These are phyloP conservation scores for Trichaptum fuscoviolaceum DNA, from an alignment of 768 basidiomycete species.

Conservation along the genomic window DNA sequence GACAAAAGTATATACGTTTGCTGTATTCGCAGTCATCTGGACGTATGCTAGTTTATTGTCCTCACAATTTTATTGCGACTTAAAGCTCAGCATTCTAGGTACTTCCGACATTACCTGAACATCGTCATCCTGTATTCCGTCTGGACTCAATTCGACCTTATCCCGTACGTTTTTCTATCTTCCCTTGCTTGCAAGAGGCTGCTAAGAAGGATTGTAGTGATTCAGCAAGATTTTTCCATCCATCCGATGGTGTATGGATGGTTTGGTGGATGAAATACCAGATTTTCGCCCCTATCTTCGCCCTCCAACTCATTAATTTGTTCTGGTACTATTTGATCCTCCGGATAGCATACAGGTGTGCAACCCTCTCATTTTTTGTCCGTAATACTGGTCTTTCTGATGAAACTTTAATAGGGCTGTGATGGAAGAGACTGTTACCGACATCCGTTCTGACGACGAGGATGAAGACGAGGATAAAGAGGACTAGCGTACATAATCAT, in stretches of 20 bases:
- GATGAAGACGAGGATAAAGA: conserved; percentile 33
- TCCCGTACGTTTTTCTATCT: conserved; percentile 53
- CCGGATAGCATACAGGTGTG: conserved; percentile 70
- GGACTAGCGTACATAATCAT: conserved; percentile 21
- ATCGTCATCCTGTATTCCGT: conserved; percentile 83
- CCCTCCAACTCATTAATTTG: conserved; percentile 79
- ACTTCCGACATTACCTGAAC: conserved; percentile 92
- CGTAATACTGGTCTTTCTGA: conserved; percentile 12
- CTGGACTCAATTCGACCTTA: conserved; percentile 67
- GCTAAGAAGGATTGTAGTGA: conserved; percentile 33
- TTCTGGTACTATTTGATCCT: conserved; percentile 92
- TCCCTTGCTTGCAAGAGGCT: not conserved
- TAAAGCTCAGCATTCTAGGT: conserved; percentile 39
- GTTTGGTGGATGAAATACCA: conserved; percentile 77
- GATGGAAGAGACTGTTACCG: conserved; percentile 40
- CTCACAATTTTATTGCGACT: not conserved
- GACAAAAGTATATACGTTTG: conserved; percentile 59
- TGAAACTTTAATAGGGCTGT: conserved; percentile 41
- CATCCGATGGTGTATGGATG: conserved; percentile 63
- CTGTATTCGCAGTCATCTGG: conserved; percentile 68
- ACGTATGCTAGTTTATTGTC: conserved; percentile 50
- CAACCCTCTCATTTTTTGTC: conserved; percentile 10
- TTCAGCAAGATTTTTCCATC: conserved; percentile 50
- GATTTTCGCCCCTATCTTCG: conserved; percentile 65
- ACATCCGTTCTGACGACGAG: conserved; percentile 75